A percentile compares a stretch with the other conserved stretches of the same genome.
Evolutionary conservation across 768 basidiomycete species (phyloP).

Genomic region (Naganishia kalamii): DNA sequence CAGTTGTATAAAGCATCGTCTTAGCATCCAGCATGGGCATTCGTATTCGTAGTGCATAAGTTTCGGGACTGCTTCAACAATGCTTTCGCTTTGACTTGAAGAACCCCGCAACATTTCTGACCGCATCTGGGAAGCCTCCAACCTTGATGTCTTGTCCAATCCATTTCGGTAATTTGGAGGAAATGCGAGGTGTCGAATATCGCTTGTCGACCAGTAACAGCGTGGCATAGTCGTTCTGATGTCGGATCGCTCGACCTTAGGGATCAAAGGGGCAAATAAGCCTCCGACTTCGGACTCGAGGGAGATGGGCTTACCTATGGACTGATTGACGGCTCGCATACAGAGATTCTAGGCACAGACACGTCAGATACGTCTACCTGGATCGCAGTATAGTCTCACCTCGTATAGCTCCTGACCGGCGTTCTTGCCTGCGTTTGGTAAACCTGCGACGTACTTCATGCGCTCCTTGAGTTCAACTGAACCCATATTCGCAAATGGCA

Average conservation of each 20-base stretch:
- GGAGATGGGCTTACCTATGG: conserved; percentile 64
- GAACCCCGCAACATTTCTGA: conserved; percentile 64
- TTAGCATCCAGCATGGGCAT: background rate
- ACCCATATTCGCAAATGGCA: conserved; percentile 88
- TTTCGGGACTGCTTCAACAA: background rate
- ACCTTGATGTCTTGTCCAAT: conserved; percentile 61
- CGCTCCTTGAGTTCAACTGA: conserved; percentile 85
- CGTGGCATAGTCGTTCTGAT: conserved; percentile 83
- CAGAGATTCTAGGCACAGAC: conserved; percentile 44
- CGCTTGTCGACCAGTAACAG: conserved; percentile 80
- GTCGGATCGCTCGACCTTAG: conserved; percentile 84
- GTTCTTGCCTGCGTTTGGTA: conserved; percentile 41
- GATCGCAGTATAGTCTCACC: conserved; percentile 31
- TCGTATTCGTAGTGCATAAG: too few relatives aligned
- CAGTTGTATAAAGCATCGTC: background rate
- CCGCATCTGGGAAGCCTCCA: conserved; percentile 64
- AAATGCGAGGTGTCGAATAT: conserved; percentile 64
- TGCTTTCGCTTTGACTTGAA: conserved; percentile 54
- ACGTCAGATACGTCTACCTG: too few relatives aligned
- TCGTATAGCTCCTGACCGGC: conserved; percentile 68
- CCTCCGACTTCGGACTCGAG: background rate
- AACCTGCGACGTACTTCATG: conserved; percentile 72
- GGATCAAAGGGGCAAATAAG: background rate
- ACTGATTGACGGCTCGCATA: conserved; percentile 79
- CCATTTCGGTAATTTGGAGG: conserved; percentile 82